Evolutionary conservation across 2,329 filamentous ascomycete species (phyloP).

Genomic region (Colletotrichum costaricense): DNA sequence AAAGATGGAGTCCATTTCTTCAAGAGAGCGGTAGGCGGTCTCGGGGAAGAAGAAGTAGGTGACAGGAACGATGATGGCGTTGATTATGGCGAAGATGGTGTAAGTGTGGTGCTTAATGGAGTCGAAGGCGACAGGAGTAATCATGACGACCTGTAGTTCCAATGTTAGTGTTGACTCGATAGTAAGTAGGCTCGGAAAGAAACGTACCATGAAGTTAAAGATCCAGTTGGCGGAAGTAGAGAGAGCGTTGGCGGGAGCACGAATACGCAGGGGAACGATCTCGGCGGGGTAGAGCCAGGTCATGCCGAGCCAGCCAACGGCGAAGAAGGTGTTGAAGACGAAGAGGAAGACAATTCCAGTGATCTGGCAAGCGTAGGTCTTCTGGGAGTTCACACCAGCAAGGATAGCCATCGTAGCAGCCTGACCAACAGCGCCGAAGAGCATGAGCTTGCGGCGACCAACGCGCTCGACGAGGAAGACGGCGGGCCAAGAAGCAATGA

Average conservation of each 20-base stretch:
- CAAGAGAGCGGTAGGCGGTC: conserved; percentile 71
- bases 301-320: conserved; percentile 69
- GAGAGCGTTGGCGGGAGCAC: conserved; percentile 69
- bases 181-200: neutral
- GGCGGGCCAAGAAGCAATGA: conserved; percentile 66
- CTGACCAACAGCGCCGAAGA: conserved; percentile 74
- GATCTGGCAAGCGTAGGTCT: conserved; percentile 41
- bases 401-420: conserved; percentile 74
- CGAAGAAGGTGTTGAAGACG: conserved; percentile 72
- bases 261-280: conserved; percentile 68
- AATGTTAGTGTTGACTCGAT: neutral
- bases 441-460: conserved; percentile 77
- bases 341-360: conserved; percentile 64
- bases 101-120: conserved; percentile 71
- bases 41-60: conserved; percentile 75
- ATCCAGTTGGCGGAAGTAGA: conserved; percentile 68
- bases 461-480: conserved; percentile 73
- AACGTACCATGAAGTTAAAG: conserved; percentile 67
- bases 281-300: conserved; percentile 73
- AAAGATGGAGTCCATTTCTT: conserved; percentile 76
- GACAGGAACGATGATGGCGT: conserved; percentile 67
- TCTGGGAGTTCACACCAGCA: conserved; percentile 52
- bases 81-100: conserved; percentile 75
- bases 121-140: conserved; percentile 68
- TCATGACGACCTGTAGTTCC: conserved; percentile 65